phyloP scores from a whole-genome alignment of 2,329 filamentous ascomycete species.

The Xylariaceae sp. region DNA sequence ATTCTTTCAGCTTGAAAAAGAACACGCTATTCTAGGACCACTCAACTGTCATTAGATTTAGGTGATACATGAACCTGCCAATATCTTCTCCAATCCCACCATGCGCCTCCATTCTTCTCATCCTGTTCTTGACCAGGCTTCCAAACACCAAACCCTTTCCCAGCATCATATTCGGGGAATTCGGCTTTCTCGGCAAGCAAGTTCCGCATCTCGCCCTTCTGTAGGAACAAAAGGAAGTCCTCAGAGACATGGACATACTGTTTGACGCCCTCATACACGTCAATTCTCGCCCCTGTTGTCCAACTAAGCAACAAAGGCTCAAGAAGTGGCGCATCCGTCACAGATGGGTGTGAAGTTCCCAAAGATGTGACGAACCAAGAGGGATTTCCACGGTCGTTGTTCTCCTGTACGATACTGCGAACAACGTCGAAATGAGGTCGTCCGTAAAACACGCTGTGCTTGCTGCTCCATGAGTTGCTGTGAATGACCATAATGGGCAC shows the following conservation, averaged over 20 bases:
- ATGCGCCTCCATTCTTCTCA: conserved; percentile 27
- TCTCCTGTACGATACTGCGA: conserved; percentile 47
- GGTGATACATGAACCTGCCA: conserved; percentile 32
- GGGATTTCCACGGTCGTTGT: conserved; percentile 40
- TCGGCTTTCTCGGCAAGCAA: conserved; percentile 47
- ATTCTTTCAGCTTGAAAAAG: too few species aligned
- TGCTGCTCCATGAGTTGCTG: conserved; percentile 60
- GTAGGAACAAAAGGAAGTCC: conserved; percentile 52
- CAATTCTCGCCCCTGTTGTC: conserved; percentile 58
- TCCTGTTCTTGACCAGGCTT: conserved; percentile 31
- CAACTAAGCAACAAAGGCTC: conserved; percentile 58
- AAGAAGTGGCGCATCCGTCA: conserved; percentile 64
- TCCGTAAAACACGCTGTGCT: conserved; percentile 55
- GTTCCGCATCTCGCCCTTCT: conserved; percentile 38
- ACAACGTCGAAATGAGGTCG: conserved; percentile 63
- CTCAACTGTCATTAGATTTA: conserved; percentile 1
- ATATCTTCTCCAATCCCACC: conserved; percentile 39
- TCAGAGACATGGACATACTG: conserved; percentile 58
- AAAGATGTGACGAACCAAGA: conserved; percentile 54
- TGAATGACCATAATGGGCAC: conserved; percentile 60
- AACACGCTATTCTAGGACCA: too few species aligned
- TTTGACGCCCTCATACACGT: conserved; percentile 50
- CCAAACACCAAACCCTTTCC: conserved; percentile 31
- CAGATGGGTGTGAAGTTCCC: conserved; percentile 57
- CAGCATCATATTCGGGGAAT: conserved; percentile 39